Evolutionary conservation across 169 alveolate genomes (phyloP).

Genomic region (Eimeria maxima): DNA sequence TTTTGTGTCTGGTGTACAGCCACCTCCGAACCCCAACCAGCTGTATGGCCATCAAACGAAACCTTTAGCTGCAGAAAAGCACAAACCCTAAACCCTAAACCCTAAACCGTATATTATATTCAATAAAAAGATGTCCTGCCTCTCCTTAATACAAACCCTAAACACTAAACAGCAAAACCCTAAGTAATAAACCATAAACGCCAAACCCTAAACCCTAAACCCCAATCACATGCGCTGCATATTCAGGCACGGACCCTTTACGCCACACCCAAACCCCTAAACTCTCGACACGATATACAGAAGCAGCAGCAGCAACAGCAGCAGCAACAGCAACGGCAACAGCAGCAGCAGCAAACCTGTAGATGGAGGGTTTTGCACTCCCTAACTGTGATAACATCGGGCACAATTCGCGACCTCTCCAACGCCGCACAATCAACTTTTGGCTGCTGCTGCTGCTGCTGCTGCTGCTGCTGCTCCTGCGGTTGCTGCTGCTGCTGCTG

Average conservation of each 20-base stretch:
- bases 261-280: background rate
- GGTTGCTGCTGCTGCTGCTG: background rate
- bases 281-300: background rate
- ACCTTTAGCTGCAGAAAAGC: conserved; percentile 13
- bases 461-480: background rate
- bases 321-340: background rate
- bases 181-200: too few relatives aligned
- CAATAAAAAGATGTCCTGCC: too few relatives aligned
- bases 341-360: conserved; percentile 30
- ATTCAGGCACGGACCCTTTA: too few relatives aligned
- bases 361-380: conserved; percentile 29
- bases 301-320: background rate
- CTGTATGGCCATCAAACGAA: background rate
- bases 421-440: background rate
- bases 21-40: background rate
- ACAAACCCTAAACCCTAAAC: conserved; percentile 31
- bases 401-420: background rate
- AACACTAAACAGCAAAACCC: background rate
- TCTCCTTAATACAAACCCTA: conserved; percentile 32
- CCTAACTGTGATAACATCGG: background rate
- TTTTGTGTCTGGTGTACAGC: background rate
- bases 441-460: background rate
- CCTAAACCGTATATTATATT: too few relatives aligned
- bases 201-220: conserved; percentile 20
- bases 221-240: too few relatives aligned